Evolutionary conservation across 768 basidiomycete genomes (phyloP).

Genomic region (Rhizopogon vulgaris): DNA sequence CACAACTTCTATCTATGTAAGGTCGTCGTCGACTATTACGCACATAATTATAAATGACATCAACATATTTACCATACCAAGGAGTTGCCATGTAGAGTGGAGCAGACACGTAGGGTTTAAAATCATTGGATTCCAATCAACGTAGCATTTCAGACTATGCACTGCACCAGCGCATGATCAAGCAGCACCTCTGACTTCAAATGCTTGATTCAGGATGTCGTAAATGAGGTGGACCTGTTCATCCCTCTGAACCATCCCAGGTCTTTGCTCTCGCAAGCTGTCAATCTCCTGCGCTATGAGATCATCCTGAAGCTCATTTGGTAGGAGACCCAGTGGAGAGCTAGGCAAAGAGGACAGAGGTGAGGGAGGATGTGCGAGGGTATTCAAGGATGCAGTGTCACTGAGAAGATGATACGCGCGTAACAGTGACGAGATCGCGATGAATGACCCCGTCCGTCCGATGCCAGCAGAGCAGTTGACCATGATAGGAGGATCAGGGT

Average conservation of each 20-base stretch:
- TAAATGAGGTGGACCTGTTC: conserved; percentile 67
- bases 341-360: conserved; percentile 27
- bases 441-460: conserved; percentile 83
- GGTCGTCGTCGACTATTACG: too few relatives aligned
- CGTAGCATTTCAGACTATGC: neutral
- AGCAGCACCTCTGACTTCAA: conserved; percentile 8
- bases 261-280: conserved; percentile 71
- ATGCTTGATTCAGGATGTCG: conserved; percentile 38
- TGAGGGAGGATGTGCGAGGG: conserved; percentile 20
- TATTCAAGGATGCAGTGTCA: conserved; percentile 18
- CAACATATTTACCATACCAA: neutral
- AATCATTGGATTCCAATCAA: neutral
- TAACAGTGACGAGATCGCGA: conserved; percentile 74
- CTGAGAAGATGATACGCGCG: conserved; percentile 48
- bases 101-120: neutral
- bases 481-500: conserved; percentile 71
- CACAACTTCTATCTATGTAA: too few relatives aligned
- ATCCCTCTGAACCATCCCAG: conserved; percentile 71
- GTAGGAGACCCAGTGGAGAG: conserved; percentile 56
- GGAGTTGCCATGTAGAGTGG: neutral
- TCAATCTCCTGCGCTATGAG: conserved; percentile 69
- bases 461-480: conserved; percentile 85
- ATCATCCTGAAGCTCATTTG: conserved; percentile 44
- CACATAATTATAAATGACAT: too few relatives aligned
- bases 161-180: neutral